These are phyloP conservation scores for Laburnicola sp. DNA, from an alignment of 2,329 filamentous ascomycete genomes.

Conservation along the genomic window DNA sequence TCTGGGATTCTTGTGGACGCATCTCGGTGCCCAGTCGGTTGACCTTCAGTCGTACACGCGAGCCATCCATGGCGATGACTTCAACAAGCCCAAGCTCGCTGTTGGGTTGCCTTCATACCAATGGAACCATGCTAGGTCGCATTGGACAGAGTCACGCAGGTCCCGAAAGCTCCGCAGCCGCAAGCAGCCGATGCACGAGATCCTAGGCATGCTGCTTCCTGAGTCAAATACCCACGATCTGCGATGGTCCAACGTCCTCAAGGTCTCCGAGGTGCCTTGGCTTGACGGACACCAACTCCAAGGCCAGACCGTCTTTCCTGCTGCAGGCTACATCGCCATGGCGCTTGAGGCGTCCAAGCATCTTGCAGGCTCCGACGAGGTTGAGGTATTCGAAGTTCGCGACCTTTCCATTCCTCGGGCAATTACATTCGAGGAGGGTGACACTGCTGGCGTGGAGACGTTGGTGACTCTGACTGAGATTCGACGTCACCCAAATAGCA, in stretches of 20 bases:
- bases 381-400: too few species aligned
- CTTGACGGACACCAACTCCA: slow-evolving; percentile 14
- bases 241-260: slow-evolving; percentile 11
- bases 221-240: slow-evolving; percentile 1
- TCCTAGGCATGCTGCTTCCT: slow-evolving; percentile 10
- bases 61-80: too few species aligned
- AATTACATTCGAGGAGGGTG: too few species aligned
- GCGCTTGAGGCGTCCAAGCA: slow-evolving; percentile 17
- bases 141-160: slow-evolving; percentile 25
- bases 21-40: too few species aligned
- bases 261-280: slow-evolving; percentile 16
- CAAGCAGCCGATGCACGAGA: slow-evolving; percentile 11
- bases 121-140: slow-evolving; percentile 33
- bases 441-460: too few species aligned
- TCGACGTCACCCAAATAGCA: too few species aligned
- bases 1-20: slow-evolving; percentile 15
- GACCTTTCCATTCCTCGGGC: too few species aligned
- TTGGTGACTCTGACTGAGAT: too few species aligned
- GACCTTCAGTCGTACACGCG: too few species aligned
- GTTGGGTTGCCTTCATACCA: slow-evolving; percentile 24
- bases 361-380: too few species aligned
- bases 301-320: slow-evolving; percentile 48
- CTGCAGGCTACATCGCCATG: slow-evolving; percentile 49
- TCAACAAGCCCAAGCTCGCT: too few species aligned
- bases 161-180: slow-evolving; percentile 9